A percentile compares a stretch with the other conserved stretches of the same genome.
Conservation (phyloP, 257 asterid genomes). For the Pogostemon cablin region DNA sequence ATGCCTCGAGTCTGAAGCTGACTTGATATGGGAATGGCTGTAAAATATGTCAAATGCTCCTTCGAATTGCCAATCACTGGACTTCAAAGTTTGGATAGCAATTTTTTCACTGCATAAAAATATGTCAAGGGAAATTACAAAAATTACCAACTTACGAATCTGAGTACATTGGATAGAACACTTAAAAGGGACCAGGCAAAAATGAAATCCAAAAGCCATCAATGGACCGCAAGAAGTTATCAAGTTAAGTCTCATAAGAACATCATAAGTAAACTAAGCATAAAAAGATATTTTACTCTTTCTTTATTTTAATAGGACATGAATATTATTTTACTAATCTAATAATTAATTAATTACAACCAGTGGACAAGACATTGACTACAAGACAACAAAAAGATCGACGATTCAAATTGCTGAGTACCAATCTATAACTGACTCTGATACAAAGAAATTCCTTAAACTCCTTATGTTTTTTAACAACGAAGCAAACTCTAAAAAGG, state of each 20-base stretch:
- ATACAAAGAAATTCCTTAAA: neutral
- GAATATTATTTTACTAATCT: neutral
- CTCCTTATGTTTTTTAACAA: neutral
- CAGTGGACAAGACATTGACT: neutral
- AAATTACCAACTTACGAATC: conserved; percentile 9
- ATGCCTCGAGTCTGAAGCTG: conserved; percentile 83
- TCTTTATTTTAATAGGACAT: neutral
- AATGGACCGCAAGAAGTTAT: conserved; percentile 12
- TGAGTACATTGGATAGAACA: neutral
- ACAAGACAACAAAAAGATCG: neutral
- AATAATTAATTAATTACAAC: neutral
- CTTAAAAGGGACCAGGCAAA: conserved; percentile 14
- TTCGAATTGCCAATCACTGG: conserved; percentile 96
- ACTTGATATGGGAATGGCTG: conserved; percentile 78
- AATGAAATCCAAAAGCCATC: conserved; percentile 9
- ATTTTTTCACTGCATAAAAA: conserved; percentile 74
- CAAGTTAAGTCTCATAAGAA: neutral
- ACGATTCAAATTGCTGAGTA: neutral
- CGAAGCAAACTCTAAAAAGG: neutral
- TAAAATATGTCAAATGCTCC: conserved; percentile 95
- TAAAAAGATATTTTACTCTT: neutral
- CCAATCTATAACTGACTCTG: neutral
- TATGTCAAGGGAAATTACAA: conserved; percentile 23
- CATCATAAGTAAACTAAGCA: conserved; percentile 18
- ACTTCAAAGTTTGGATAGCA: conserved; percentile 83